phyloP scores from a whole-genome alignment of 75 land plant species.

The Sequoiadendron giganteum region DNA sequence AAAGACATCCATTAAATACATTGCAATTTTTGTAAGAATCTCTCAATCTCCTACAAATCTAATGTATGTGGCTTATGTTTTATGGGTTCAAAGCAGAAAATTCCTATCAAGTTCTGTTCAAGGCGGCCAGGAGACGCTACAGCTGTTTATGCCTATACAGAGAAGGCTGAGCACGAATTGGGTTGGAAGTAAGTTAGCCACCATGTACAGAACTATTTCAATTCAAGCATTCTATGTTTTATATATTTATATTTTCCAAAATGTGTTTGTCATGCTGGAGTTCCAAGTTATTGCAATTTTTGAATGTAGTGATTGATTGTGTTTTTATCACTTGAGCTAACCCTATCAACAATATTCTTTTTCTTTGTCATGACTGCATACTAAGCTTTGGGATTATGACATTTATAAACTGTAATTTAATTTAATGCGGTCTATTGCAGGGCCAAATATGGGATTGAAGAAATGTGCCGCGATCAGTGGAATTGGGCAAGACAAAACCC shows the following conservation, averaged over 20 bases:
- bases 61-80: background rate
- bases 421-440: conserved; percentile 22
- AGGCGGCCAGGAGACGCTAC: conserved; percentile 87
- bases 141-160: conserved; percentile 76
- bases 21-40: conserved; percentile 5
- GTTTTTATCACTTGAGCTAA: background rate
- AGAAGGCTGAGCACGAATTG: conserved; percentile 76
- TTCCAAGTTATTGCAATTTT: background rate
- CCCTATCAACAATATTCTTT: background rate
- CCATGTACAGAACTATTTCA: background rate
- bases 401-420: background rate
- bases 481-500: conserved; percentile 92
- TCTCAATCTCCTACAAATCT: background rate
- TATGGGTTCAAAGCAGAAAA: conserved; percentile 47
- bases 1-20: conserved; percentile 2
- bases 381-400: background rate
- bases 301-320: background rate
- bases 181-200: conserved; percentile 71
- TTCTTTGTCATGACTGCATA: background rate
- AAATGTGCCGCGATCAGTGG: conserved; percentile 93
- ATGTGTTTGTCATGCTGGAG: background rate
- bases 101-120: conserved; percentile 60
- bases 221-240: background rate
- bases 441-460: conserved; percentile 73
- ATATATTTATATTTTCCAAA: background rate